Evolutionary conservation across 192 early-diverging fungal genomes (phyloP).

Genomic region (Umbelopsis vinacea): DNA sequence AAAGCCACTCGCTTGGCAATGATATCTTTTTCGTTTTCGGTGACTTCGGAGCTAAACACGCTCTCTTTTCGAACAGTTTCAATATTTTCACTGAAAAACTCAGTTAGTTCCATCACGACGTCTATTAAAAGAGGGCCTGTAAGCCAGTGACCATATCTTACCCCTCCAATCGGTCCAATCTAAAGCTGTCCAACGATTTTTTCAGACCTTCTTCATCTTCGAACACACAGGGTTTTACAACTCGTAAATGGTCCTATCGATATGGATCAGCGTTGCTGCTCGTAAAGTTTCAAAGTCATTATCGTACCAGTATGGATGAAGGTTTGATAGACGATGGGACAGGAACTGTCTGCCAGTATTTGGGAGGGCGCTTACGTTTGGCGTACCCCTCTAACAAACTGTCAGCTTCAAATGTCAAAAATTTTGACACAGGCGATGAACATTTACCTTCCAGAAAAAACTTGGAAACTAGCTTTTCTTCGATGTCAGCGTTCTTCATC

Average conservation of each 20-base stretch:
- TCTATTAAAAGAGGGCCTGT: not conserved
- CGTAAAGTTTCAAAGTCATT: not conserved
- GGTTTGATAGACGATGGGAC: slow-evolving; percentile 23
- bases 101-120: not conserved
- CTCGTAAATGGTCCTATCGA: slow-evolving; percentile 18
- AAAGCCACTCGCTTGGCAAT: slow-evolving; percentile 87
- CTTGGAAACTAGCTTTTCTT: slow-evolving; percentile 23
- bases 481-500: not conserved
- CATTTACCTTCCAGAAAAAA: slow-evolving; percentile 23
- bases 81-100: slow-evolving; percentile 64
- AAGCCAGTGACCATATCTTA: not conserved
- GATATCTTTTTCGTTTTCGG: slow-evolving; percentile 83
- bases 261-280: not conserved
- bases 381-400: not conserved
- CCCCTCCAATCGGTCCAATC: slow-evolving; percentile 1
- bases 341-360: slow-evolving; percentile 30
- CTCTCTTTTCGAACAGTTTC: slow-evolving; percentile 79
- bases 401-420: not conserved
- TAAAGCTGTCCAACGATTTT: not conserved
- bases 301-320: slow-evolving; percentile 36
- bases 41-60: slow-evolving; percentile 87
- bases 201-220: not conserved
- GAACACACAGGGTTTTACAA: not conserved
- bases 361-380: not conserved
- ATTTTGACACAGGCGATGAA: not conserved